Evolutionary conservation across 1,284 basidiomycete species (phyloP).

Genomic region (Cutaneotrichosporon dermatis): DNA sequence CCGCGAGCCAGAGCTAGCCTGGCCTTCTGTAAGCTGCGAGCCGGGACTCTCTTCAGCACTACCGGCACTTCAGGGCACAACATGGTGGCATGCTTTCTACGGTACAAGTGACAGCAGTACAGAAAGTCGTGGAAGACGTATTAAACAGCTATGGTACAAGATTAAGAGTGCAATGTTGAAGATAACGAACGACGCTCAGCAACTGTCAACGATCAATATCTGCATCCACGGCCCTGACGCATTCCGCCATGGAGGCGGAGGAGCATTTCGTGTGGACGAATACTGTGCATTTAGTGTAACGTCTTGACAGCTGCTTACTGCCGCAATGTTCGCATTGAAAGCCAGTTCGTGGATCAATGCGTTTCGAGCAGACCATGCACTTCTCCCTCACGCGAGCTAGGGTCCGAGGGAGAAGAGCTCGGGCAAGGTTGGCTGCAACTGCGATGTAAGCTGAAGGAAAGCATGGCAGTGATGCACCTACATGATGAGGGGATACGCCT

Average conservation of each 20-base stretch:
- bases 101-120: no score
- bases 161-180: no score
- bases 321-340: constrained; percentile 14
- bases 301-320: neutral
- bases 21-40: no score
- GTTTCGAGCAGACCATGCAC: constrained; percentile 5
- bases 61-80: no score
- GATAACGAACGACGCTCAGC: no score
- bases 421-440: constrained; percentile 10
- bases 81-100: no score
- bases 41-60: no score
- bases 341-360: constrained; percentile 2
- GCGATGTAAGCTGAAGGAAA: neutral
- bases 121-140: no score
- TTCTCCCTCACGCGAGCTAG: neutral
- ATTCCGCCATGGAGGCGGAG: neutral
- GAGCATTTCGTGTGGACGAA: neutral
- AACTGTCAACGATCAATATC: neutral
- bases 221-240: neutral
- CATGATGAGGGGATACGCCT: neutral
- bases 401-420: neutral
- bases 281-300: neutral
- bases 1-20: no score
- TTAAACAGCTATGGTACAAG: no score
- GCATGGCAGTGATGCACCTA: neutral